Conservation (phyloP, 148 eudicot species). For the Nepenthes mirabilis region DNA sequence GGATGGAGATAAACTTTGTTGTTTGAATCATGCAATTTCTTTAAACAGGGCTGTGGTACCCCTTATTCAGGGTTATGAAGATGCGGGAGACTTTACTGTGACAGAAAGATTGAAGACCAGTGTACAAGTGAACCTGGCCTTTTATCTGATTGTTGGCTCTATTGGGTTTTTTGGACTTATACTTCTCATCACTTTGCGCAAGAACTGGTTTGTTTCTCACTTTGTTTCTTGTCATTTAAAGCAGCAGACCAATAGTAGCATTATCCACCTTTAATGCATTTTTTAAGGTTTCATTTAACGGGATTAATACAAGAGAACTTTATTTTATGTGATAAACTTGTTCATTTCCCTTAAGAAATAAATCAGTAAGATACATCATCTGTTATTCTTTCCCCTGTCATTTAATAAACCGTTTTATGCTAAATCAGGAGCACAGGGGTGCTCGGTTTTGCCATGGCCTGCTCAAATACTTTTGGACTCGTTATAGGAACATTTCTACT, state of each 20-base stretch:
- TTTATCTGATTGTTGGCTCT: slow-evolving; percentile 75
- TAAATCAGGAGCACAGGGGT: slow-evolving; percentile 52
- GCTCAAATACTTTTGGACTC: slow-evolving; percentile 97
- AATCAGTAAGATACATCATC: background rate
- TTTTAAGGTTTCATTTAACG: too few relatives aligned
- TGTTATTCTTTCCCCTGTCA: background rate
- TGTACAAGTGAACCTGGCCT: slow-evolving; percentile 68
- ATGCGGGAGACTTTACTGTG: slow-evolving; percentile 91
- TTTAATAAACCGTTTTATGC: background rate
- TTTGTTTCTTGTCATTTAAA: too few relatives aligned
- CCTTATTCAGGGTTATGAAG: slow-evolving; percentile 96
- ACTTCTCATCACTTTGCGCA: slow-evolving; percentile 51
- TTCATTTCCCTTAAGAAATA: too few relatives aligned
- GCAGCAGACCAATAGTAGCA: too few relatives aligned
- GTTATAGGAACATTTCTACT: slow-evolving; percentile 96
- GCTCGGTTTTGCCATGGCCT: slow-evolving; percentile 86
- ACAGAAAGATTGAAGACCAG: slow-evolving; percentile 81
- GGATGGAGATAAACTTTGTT: slow-evolving; percentile 28
- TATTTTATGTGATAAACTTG: too few relatives aligned
- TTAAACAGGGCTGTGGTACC: slow-evolving; percentile 90
- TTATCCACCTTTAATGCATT: too few relatives aligned
- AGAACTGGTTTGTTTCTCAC: slow-evolving; percentile 33
- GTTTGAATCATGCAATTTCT: slow-evolving; percentile 27
- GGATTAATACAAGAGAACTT: too few relatives aligned
- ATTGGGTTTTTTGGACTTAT: slow-evolving; percentile 81